Evolutionary conservation across 2,329 filamentous ascomycete species (phyloP), one percentile per base, ranked within the genome.

Genomic region (Fusarium praegraminearum): DNA sequence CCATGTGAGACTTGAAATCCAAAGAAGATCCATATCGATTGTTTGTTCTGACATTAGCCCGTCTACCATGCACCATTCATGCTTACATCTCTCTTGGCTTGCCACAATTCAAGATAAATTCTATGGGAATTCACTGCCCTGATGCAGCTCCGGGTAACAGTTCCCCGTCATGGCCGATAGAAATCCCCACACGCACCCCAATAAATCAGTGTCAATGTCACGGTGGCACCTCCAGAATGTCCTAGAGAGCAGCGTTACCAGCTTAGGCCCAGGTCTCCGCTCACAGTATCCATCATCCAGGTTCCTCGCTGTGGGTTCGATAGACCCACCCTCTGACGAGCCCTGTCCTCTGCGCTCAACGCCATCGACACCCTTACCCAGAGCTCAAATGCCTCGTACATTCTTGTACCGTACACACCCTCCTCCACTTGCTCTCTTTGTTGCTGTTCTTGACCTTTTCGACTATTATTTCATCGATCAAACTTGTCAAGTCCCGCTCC

Each of bases 181-280:
- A 30, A 52, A 66, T 70, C 67, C 32, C 67, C 59, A 68, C 67
- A 54, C 28, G 45, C 67, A 73, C 47, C 35, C 49, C 49, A 51
- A 51, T 51, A 20, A 38, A 35, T 26, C 18, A 64, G 62, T 65
- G 49, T 40, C 36, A 67, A 68, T 70, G 66, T 69, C 54, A 69
- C 45, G 41, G 59, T 61, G 65, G 65, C 70, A 70, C 69, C 71
- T 73, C 71, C 62, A 68, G 71, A 73, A 62, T 66, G 49, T 54
- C n/a, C 16, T 32, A 46, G 44, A 46, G 44, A 46, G 44, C 26
- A 46, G 44, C 44, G 44, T 46, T 46, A 32, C 44, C 28, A 32
- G 28, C 26, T 32, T 35, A 41, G 46, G 33, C 58, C 38, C 26
- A 50, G 55, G 40, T 38, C 47, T 43, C 54, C 68, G 57, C 68